Evolutionary conservation across 2,329 filamentous ascomycete genomes (phyloP).

Genomic region (Diaporthe vexans): DNA sequence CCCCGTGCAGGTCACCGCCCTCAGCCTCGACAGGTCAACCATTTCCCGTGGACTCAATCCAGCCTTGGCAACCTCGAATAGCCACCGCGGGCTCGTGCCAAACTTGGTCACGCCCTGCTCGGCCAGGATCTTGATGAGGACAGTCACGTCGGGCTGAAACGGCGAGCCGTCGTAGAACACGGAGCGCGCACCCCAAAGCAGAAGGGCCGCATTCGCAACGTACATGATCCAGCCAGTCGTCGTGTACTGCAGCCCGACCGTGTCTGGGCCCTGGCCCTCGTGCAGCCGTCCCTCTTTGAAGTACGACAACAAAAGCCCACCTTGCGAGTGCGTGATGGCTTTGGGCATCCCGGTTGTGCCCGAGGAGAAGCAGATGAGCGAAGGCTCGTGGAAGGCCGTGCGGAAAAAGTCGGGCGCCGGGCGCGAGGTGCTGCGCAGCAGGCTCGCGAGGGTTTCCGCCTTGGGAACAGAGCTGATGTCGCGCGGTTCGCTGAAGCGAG

Average conservation of each 20-base stretch:
- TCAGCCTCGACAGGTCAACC: constrained; percentile 73
- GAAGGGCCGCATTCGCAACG: constrained; percentile 68
- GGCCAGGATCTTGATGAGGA: constrained; percentile 73
- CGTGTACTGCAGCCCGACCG: constrained; percentile 68
- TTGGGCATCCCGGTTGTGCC: constrained; percentile 89
- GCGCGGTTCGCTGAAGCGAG: constrained; percentile 73
- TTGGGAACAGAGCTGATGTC: constrained; percentile 68
- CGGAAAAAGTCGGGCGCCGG: constrained; percentile 67
- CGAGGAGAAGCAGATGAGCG: constrained; percentile 83
- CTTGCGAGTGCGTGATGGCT: constrained; percentile 85
- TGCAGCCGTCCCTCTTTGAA: constrained; percentile 72
- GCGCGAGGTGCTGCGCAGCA: constrained; percentile 53
- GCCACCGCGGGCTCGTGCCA: constrained; percentile 82
- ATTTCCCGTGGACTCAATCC: constrained; percentile 73
- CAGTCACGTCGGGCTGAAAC: constrained; percentile 76
- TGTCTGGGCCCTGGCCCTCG: constrained; percentile 56
- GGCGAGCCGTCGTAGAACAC: constrained; percentile 89
- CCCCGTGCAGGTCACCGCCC: constrained; percentile 78
- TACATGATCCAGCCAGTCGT: constrained; percentile 95
- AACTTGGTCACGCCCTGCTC: constrained; percentile 78
- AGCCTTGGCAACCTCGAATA: constrained; percentile 78
- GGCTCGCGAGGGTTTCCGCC: constrained; percentile 60
- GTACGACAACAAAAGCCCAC: constrained; percentile 69
- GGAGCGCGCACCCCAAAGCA: constrained; percentile 72
- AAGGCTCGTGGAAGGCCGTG: constrained; percentile 79